Base-by-base conservation (phyloP, 1,139 yeast species). In the Arxiozyma telluris region DNA sequence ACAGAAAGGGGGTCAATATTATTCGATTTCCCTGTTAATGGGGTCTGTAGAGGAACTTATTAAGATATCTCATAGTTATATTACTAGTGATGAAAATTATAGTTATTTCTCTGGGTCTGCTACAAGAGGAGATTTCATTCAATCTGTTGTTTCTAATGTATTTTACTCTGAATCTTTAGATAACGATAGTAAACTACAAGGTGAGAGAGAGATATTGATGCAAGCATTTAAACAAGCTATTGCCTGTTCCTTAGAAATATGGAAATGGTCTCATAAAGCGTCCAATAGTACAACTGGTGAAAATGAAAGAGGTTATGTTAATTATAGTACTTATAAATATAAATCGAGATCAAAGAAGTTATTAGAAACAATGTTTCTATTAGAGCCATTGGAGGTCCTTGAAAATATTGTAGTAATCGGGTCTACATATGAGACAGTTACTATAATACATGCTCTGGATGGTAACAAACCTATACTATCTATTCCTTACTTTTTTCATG, bases 391-490 rank as follows among this genome's bases (percentile, higher is more conserved):
- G 52, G 96, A 89, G 62, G 82, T 86, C 0, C 70, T 90, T 55
- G 94, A 86, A 63, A 76, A 82, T 6, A 69, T 89, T 57, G 76
- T 87, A 23, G 72, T 70, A 42, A 64, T 61, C 17, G 64, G 54
- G 17, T 59, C 56, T 30, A 58, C 57, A 44, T 60, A 58, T 22
- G 53, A 54, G 47, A 57, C 60, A 6, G 49, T 65, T 23, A 59
- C 64, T 3, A 50, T 69, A 9, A 57, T 65, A 11, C 90, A 87
- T 67, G 83, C 87, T 11, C 73, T 93, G 50, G 97, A 91, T 70
- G 94, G 95, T 0, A 87, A 96, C 2, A 80, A 88, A 58, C 86
- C 96, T 0, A 88, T 84, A 56, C 64, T 81, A 4, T 87, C 96
- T 0, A 73, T 90, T 22, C 94, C 96, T 0, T 77, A 79, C 59